Base-by-base conservation (phyloP, 163 green algal genomes). In the Trebouxia gelatinosa region DNA sequence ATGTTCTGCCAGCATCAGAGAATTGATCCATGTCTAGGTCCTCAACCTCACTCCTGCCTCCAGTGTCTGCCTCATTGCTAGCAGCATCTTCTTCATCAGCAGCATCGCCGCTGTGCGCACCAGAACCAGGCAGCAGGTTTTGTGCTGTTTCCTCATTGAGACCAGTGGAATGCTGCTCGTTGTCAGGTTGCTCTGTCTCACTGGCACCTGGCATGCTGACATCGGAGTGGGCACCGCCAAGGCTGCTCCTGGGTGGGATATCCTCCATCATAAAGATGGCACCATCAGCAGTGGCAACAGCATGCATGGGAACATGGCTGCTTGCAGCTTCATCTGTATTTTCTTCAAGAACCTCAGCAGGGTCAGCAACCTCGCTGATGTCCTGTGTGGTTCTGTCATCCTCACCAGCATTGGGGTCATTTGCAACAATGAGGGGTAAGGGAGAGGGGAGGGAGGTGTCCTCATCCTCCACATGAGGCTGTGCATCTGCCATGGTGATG, bases 401-500 rank as follows among this genome's bases (percentile, higher is more conserved):
- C 35, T 72, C 35, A 21, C n/a, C n/a, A n/a, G 37, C 4, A 0
- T 54, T 35, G 5, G 64, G 21, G 37, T 31, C 61, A 46, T n/a
- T n/a, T n/a, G 64, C 64, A 23, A 54, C 35, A 54, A 72, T 72
- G 21, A 72, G 17, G 37, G 35, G 64, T 9, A 23, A 37, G 23
- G 35, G 50, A 5, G 64, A 29, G 35, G 23, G 37, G 64, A 54
- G 23, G 32, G 35, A 37, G 35, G 35, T 51, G 35, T 72, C 35
- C 4, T 37, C 35, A 31, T 72, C 5, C 3, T 72, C 50, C 35
- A 37, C 64, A 35, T 21, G 19, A 3, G 37, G 61, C 32, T 70
- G 32, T 70, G 35, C 64, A 6, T 72, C 64, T 72, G 64, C 34
- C 64, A 72, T 72, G 64, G 26, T 17, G 32, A 37, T 72, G 64